Percentiles rank a stretch among this genome's conserved stretches.
Conservation (phyloP, 345 rosid genomes). For the Eucalyptus regnans region DNA sequence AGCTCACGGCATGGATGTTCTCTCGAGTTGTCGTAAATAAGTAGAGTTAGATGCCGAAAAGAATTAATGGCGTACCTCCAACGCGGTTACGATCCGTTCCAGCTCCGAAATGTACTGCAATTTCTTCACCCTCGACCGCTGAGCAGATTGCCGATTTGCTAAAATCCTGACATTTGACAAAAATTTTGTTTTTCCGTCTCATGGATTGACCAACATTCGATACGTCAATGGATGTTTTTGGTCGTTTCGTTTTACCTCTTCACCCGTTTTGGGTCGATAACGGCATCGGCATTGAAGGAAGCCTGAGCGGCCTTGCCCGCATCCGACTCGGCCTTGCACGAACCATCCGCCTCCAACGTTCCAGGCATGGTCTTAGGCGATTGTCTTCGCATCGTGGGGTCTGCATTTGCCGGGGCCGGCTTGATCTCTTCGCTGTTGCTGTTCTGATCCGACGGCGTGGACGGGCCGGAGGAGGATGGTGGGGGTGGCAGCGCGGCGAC, state of each 20-base stretch:
- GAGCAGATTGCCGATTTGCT: constrained; percentile 61
- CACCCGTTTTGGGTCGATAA: constrained; percentile 47
- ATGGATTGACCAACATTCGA: neutral
- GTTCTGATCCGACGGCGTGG: constrained; percentile 64
- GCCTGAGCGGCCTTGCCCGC: neutral
- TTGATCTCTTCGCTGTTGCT: constrained; percentile 43
- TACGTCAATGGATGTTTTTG: neutral
- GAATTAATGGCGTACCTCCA: constrained; percentile 19
- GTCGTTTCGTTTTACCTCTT: constrained; percentile 25
- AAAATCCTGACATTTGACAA: constrained; percentile 28
- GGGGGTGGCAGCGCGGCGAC: constrained; percentile 1
- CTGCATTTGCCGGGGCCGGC: neutral
- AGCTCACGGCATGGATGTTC: neutral
- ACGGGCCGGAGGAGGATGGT: constrained; percentile 17
- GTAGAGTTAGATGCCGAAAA: neutral
- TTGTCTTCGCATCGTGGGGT: neutral
- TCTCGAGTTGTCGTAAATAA: neutral
- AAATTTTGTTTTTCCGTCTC: neutral
- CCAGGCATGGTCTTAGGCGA: constrained; percentile 25
- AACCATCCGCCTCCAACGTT: constrained; percentile 20
- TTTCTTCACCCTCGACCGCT: constrained; percentile 60
- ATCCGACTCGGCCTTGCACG: constrained; percentile 11
- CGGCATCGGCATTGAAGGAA: constrained; percentile 7
- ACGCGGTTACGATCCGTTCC: constrained; percentile 53
- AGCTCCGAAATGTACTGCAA: constrained; percentile 49